Conservation (phyloP, 306 rosid genomes). For the Rosa multiflora region DNA sequence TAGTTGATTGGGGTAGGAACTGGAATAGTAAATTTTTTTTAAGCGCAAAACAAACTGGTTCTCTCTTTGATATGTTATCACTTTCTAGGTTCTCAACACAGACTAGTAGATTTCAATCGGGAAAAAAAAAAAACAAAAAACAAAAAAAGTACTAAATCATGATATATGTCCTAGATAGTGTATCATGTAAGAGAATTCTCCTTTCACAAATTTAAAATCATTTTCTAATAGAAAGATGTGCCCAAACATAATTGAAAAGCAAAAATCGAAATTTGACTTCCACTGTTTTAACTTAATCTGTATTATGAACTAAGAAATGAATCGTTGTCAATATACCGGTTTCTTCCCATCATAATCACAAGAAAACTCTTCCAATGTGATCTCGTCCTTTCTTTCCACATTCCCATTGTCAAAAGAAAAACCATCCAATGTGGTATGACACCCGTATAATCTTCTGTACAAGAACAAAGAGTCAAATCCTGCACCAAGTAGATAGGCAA, state of each 20-base stretch:
- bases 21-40: no score
- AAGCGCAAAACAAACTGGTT: no score
- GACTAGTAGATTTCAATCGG: no score
- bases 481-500: conserved; percentile 32
- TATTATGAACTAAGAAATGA: background rate
- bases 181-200: background rate
- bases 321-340: conserved; percentile 55
- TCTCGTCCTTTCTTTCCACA: conserved; percentile 62
- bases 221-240: background rate
- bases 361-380: conserved; percentile 57
- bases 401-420: conserved; percentile 69
- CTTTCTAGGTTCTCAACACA: no score
- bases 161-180: no score
- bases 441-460: conserved; percentile 81
- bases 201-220: background rate
- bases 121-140: no score
- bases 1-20: no score
- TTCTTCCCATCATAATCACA: conserved; percentile 67
- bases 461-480: conserved; percentile 82
- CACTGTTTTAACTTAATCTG: background rate
- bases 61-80: no score
- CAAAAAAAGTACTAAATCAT: no score
- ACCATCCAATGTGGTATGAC: conserved; percentile 68
- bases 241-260: background rate
- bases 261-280: background rate